These are phyloP conservation scores for Candida broadrunensis DNA, from an alignment of 805 yeast species.

Conservation along the genomic window DNA sequence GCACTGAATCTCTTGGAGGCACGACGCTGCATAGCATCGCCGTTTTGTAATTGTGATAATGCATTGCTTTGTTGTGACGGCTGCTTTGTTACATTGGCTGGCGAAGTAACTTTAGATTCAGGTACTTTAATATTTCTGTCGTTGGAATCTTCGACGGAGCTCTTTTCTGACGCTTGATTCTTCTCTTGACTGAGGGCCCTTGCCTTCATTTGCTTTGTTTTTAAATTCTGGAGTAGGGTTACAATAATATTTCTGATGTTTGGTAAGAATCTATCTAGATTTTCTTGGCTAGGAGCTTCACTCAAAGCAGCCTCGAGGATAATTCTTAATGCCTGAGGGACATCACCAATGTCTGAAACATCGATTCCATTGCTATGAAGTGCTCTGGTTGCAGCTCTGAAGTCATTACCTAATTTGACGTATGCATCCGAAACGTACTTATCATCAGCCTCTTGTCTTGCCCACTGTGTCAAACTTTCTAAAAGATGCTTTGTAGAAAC, in stretches of 20 bases:
- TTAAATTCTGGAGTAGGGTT: conserved; percentile 71
- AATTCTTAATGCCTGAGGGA: conserved; percentile 74
- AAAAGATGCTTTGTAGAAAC: conserved; percentile 86
- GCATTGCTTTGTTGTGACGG: conserved; percentile 44
- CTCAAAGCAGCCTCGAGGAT: conserved; percentile 85
- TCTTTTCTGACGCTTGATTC: conserved; percentile 3
- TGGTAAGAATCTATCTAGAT: conserved; percentile 77
- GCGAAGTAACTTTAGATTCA: background rate
- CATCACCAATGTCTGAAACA: conserved; percentile 82
- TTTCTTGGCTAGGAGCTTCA: conserved; percentile 79
- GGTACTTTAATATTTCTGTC: background rate
- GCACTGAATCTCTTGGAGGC: conserved; percentile 95
- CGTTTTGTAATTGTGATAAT: conserved; percentile 72
- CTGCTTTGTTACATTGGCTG: background rate
- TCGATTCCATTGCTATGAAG: conserved; percentile 78
- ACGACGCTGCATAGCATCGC: conserved; percentile 80
- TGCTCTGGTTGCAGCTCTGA: conserved; percentile 78
- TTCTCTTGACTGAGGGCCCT: conserved; percentile 30
- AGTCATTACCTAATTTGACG: conserved; percentile 91
- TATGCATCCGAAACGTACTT: conserved; percentile 85
- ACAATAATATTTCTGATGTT: conserved; percentile 83
- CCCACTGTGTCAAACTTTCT: conserved; percentile 90
- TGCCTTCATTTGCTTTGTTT: conserved; percentile 68
- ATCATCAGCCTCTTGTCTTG: conserved; percentile 73
- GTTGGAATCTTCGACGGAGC: background rate